These are phyloP conservation scores for Candida tammaniensis DNA, from an alignment of 805 yeast genomes.

Conservation along the genomic window DNA sequence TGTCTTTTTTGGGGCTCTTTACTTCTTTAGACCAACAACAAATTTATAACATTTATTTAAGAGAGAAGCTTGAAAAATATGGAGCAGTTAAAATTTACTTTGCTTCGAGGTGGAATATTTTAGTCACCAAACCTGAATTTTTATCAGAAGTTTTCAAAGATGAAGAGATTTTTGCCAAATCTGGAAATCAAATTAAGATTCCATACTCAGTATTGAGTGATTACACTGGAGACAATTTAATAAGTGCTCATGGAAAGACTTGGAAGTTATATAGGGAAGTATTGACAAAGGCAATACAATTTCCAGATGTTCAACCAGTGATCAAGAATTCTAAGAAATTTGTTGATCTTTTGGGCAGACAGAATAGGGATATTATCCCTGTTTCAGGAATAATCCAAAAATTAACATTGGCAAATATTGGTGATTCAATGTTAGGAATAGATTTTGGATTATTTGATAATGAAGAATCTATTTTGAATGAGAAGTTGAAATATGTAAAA, in stretches of 20 bases:
- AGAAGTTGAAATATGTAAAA: slow-evolving; percentile 43
- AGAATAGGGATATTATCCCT: slow-evolving; percentile 9
- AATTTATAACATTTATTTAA: slow-evolving; percentile 41
- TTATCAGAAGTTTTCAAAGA: slow-evolving; percentile 46
- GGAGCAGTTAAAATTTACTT: slow-evolving; percentile 61
- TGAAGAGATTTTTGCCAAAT: slow-evolving; percentile 51
- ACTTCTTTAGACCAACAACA: slow-evolving; percentile 48
- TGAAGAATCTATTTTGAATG: slow-evolving; percentile 31
- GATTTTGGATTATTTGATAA: slow-evolving; percentile 39
- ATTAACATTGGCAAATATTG: slow-evolving; percentile 47
- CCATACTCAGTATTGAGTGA: slow-evolving; percentile 52
- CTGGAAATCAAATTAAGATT: slow-evolving; percentile 59
- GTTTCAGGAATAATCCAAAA: slow-evolving; percentile 41
- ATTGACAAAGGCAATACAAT: slow-evolving; percentile 48
- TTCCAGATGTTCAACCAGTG: slow-evolving; percentile 42
- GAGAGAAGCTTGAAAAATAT: slow-evolving; percentile 43
- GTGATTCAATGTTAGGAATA: slow-evolving; percentile 49
- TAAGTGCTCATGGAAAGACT: slow-evolving; percentile 52
- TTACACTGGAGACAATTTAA: slow-evolving; percentile 60
- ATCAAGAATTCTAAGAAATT: slow-evolving; percentile 30
- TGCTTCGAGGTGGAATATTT: slow-evolving; percentile 60
- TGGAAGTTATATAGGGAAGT: slow-evolving; percentile 51
- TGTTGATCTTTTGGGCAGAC: neutral
- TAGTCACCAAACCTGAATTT: slow-evolving; percentile 48
- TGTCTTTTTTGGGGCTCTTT: slow-evolving; percentile 45